Percentiles rank a stretch among this genome's conserved stretches.
These are phyloP conservation scores for Calonectria pauciramosa DNA, from an alignment of 2,329 filamentous ascomycete species.

Conservation along the genomic window DNA sequence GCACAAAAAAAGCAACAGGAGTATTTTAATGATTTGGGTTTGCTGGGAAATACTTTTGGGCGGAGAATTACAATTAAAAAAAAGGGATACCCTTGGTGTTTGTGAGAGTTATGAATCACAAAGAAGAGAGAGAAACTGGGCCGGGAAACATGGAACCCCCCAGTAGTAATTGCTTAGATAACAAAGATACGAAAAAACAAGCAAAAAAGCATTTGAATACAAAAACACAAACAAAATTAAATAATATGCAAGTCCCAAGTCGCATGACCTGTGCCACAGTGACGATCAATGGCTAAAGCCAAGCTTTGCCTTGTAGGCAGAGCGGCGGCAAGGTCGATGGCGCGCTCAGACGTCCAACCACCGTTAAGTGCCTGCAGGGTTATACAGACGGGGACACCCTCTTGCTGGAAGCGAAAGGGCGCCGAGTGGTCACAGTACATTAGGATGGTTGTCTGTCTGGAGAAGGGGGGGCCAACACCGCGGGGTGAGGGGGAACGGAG, in stretches of 20 bases:
- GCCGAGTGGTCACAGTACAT: background rate
- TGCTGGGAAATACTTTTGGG: constrained; percentile 25
- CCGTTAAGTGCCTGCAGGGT: background rate
- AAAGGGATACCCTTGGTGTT: background rate
- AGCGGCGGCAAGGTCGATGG: background rate
- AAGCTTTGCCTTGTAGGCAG: background rate
- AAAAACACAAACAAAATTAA: constrained; percentile 17
- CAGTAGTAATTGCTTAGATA: background rate
- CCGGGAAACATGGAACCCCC: background rate
- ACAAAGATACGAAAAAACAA: background rate
- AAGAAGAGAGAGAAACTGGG: background rate
- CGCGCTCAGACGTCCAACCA: constrained; percentile 1
- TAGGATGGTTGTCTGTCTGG: background rate
- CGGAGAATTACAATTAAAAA: constrained; percentile 13
- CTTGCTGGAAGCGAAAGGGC: background rate
- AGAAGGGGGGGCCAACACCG: background rate
- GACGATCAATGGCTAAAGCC: constrained; percentile 9
- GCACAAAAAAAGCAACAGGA: constrained; percentile 31
- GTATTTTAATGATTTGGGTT: constrained; percentile 16
- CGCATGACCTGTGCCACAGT: constrained; percentile 29
- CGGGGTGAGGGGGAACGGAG: constrained; percentile 8
- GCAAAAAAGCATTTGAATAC: constrained; percentile 23
- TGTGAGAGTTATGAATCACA: background rate
- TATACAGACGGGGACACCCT: background rate
- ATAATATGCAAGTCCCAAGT: constrained; percentile 15